Evolutionary conservation across 2,329 filamentous ascomycete species (phyloP), one percentile per base, ranked within the genome.

Genomic region (Alternaria alternata): DNA sequence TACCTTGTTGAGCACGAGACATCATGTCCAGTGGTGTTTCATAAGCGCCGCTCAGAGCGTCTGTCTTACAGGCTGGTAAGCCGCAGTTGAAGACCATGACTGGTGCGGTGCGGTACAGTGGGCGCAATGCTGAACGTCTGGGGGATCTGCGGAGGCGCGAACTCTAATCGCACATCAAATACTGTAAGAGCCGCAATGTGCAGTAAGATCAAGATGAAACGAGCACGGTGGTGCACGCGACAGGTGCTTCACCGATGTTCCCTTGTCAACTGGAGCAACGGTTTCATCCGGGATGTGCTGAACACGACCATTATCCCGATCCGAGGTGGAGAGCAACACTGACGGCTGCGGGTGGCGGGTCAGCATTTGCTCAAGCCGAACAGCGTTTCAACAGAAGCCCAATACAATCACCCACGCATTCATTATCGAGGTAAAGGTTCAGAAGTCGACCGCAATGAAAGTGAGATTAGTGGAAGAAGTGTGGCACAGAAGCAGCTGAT

Each of bases 121-220:
- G 42, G 20, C 30, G 24, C 30, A 24, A n/a, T 38, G 20, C 48
- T 28, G 51, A 59, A 59, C 56, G 56, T 28, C 51, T 54, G 56
- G 56, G 56, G 51, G 42, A 59, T 54, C 43, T 52, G 44, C 48
- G 26, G 44, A 36, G 56, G 44, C 32, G 56, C 26, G 41, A 32
- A 55, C 44, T 36, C 38, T 49, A 59, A 54, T 55, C 51, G 36
- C 51, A 59, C 56, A 54, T 54, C 51, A 43, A 59, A 38, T n/a
- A 36, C 32, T 38, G 28, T 14, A 28, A 53, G 39, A 46, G 55
- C 48, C 36, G 51, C 51, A 59, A 46, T 32, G 11, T 43, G 51
- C 22, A 34, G 51, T 28, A 28, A 43, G 24, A 32, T 41, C 24
- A 48, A 48, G n/a, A 38, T 46, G 51, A 59, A 54, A 49, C 51